Evolutionary conservation across 2,329 filamentous ascomycete genomes (phyloP), one percentile per base, ranked within the genome.

Genomic region (Ceratocystis cacaofunesta): DNA sequence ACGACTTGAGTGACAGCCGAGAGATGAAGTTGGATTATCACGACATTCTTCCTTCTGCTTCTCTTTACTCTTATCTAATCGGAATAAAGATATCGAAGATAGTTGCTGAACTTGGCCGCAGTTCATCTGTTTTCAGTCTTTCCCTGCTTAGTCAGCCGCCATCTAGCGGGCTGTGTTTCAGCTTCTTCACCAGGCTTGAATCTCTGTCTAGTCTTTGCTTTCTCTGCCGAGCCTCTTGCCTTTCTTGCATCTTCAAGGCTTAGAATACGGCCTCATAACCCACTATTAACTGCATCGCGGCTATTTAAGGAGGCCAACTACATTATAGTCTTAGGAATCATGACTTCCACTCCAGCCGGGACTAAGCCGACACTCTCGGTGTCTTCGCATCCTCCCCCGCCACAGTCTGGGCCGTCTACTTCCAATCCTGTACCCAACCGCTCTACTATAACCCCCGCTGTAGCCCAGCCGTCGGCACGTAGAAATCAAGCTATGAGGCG

Each of bases 401-500:
- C 52, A 30, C 25, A 30, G 15, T 58, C 52, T 17, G 52, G 52
- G 25, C 52, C 52, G 52, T 58, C 52, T 12, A 58, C 52, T 30
- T 32, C 52, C 12, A 58, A 58, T 30, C 52, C 52, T 17, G 52
- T 48, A n/a, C 46, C 61, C 8, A 62, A 19, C n/a, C 43, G 61
- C 19, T 46, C 43, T 15, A n/a, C 61, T 15, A 17, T 44, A 25
- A 48, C 22, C 62, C 50, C 62, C 19, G 48, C n/a, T 12, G 44
- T 58, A 36, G 67, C 73, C 19, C 74, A 74, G 67, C 68, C 75
- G 36, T 74, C 82, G 61, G 84, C 89, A 63, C 83, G 92, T 71
- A 95, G 89, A 75, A 85, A 81, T 64, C 92, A 97, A 77, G 79
- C 78, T 57, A 79, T 82, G 64, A 88, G 87, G 75, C 92, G 87